Evolutionary conservation across 345 rosid genomes (phyloP), one percentile per base, ranked within the genome.

Genomic region (Hibiscus syriacus): DNA sequence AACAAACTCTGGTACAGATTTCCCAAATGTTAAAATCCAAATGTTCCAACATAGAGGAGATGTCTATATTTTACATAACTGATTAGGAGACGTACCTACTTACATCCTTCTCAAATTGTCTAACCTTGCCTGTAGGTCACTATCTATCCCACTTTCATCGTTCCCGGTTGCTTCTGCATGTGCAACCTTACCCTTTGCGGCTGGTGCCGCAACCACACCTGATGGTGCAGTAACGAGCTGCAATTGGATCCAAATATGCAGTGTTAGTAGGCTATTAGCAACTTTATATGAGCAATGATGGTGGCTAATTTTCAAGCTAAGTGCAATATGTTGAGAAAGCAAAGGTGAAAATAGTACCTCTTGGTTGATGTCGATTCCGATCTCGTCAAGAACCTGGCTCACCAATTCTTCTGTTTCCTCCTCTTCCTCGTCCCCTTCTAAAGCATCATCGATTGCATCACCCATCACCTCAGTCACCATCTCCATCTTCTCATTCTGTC

Each of bases 401-500:
- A 88, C 91, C 5, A 86, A 77, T 7, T 86, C 94, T 79, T 86
- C 89, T 6, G 89, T 88, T 76, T 88, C 94, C 71, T 84, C 89
- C 78, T 88, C 91, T 79, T 88, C 94, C 76, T 86, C 91, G 27
- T 88, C 94, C 53, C 87, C 94, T 73, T 84, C 94, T 76, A 88
- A 74, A 55, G 94, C 94, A 78, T 84, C 91, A 0, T 88, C 94
- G 59, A 88, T 84, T 13, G 90, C 83, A 70, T 88, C 94, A 30
- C 89, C 90, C 91, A 88, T 88, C 59, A 86, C 84, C 78, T 88
- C 91, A 27, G 78, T 82, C 13, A 79, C 79, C 94, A 86, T 86
- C 77, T 88, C 94, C 91, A 88, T 88, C 80, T 81, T 88, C 81
- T 88, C 89, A 63, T 88, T 88, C 75, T 88, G 94, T 72, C 81